Evolutionary conservation across 1,139 yeast genomes (phyloP), one percentile per base, ranked within the genome.

Genomic region (Kurtzmaniella quercitrusa): DNA sequence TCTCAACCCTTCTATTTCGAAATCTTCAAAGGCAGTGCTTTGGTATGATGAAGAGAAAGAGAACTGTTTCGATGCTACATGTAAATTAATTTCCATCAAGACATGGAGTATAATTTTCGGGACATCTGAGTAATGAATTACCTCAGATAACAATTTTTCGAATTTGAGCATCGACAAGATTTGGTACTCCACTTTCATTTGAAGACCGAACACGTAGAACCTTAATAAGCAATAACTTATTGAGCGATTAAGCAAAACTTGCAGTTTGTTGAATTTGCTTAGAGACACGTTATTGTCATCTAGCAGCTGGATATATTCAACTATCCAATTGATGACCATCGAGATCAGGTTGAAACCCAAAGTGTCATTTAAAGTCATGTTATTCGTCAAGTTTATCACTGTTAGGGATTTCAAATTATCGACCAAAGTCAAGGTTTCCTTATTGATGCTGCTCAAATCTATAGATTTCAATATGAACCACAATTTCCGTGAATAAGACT

Each of bases 351-450:
- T 50, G 63, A 70, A 66, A 15, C 58, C 50, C 1, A 55, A 51
- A n/a, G 60, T 48, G 18, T 61, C 57, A 43, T 65, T 59, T 9
- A 66, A 44, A 6, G 59, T 44, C 12, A 68, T 46, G 42, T 65
- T 66, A 42, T 65, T 61, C 9, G 68, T 56, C 33, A 65, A 51
- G 39, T 61, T 67, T 15, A 67, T 44, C 1, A 72, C 46, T 27
- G 71, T 43, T 1, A 68, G 51, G 2, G 75, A 59, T 46, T 60
- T 63, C 38, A 70, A 54, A 40, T 54, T 50, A 41, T 63, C 64
- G 4, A 55, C 41, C n/a, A 54, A 43, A 16, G 40, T 44, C 11
- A 45, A 40, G 33, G 47, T 34, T 11, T 41, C 47, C 33, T 34
- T 41, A 12, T 29, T 19, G 7, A 34, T 38, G n/a, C 38, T 38